These are phyloP conservation scores for Plasmopara viticola DNA, from an alignment of 352 stramenopile species.

Conservation along the genomic window DNA sequence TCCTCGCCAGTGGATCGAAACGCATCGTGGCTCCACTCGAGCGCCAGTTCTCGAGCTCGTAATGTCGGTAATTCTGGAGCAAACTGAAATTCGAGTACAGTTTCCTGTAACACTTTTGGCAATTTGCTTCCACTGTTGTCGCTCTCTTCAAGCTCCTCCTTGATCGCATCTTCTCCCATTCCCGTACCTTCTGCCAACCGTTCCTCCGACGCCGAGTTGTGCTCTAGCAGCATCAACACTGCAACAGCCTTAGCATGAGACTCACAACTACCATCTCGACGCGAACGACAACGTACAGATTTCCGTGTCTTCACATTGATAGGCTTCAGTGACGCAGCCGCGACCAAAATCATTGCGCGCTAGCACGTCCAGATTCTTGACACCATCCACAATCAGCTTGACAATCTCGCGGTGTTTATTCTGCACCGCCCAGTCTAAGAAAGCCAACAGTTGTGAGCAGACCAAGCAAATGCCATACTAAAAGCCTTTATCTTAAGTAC, in stretches of 20 bases:
- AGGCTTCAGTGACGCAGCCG: conserved; percentile 78
- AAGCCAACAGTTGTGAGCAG: neutral
- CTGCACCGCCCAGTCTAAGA: conserved; percentile 80
- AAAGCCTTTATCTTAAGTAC: conserved; percentile 27
- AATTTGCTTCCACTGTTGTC: conserved; percentile 35
- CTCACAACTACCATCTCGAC: too few species aligned
- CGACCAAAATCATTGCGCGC: conserved; percentile 76
- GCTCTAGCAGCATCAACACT: conserved; percentile 71
- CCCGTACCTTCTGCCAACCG: conserved; percentile 60
- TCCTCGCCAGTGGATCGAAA: conserved; percentile 77
- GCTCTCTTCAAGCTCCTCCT: conserved; percentile 55
- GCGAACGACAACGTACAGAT: conserved; percentile 44
- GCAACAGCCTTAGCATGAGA: neutral
- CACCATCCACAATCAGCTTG: conserved; percentile 58
- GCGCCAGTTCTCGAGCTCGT: conserved; percentile 66
- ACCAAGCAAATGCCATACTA: neutral
- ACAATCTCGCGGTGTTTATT: conserved; percentile 81
- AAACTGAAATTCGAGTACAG: conserved; percentile 76
- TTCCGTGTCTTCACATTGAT: conserved; percentile 76
- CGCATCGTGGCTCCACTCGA: conserved; percentile 80
- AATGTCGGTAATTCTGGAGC: conserved; percentile 44
- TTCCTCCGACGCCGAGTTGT: conserved; percentile 74
- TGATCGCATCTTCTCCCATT: conserved; percentile 62
- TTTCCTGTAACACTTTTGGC: conserved; percentile 78
- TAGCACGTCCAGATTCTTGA: conserved; percentile 75